Evolutionary conservation across 768 basidiomycete species (phyloP).

Genomic region (Neoboletus brunneissimus): DNA sequence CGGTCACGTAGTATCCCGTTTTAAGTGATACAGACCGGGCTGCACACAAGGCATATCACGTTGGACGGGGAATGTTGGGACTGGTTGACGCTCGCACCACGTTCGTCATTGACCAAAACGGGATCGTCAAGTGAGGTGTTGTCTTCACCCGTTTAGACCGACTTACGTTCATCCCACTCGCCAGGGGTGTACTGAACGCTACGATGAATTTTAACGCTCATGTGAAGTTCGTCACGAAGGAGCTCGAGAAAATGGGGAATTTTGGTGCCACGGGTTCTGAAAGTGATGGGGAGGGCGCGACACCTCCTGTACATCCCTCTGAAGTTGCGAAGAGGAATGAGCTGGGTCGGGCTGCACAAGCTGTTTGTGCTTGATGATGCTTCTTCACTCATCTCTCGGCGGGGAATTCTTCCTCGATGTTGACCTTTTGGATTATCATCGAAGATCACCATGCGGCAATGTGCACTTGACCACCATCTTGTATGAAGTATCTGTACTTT

Average conservation of each 20-base stretch:
- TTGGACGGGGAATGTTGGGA: constrained; percentile 69
- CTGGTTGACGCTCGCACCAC: constrained; percentile 64
- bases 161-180: neutral
- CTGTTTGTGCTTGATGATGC: constrained; percentile 15
- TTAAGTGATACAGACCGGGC: constrained; percentile 67
- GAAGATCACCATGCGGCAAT: neutral
- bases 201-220: constrained; percentile 65
- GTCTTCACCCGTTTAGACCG: neutral
- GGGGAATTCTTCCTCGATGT: neutral
- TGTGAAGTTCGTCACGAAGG: constrained; percentile 66
- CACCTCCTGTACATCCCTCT: constrained; percentile 6
- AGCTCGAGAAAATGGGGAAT: constrained; percentile 49
- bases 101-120: constrained; percentile 71
- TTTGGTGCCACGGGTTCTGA: neutral
- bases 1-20: constrained; percentile 60
- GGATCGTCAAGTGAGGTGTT: constrained; percentile 54
- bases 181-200: constrained; percentile 57
- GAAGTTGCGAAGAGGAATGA: constrained; percentile 13
- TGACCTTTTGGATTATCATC: constrained; percentile 3
- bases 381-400: neutral
- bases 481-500: neutral
- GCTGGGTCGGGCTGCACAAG: constrained; percentile 23
- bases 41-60: constrained; percentile 59
- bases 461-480: neutral
- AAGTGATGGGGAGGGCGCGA: neutral